Base-by-base conservation (phyloP, 78 protist species). In the Speleostelium caveatum region DNA sequence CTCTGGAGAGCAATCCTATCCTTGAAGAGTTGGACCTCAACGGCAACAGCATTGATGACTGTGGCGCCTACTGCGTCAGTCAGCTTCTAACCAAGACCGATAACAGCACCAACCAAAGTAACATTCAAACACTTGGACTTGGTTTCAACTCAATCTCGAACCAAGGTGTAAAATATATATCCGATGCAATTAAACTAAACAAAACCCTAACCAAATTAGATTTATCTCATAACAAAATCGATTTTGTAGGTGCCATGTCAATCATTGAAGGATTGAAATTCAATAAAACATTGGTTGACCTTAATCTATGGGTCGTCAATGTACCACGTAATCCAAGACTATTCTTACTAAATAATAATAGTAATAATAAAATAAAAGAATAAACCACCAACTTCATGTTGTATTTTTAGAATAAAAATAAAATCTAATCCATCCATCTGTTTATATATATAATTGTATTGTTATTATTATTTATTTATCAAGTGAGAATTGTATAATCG, bases 401-500 rank as follows among this genome's bases (percentile, higher is more conserved):
- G n/a, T n/a, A n/a, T n/a, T n/a, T n/a, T n/a, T n/a, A n/a, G n/a
- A n/a, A n/a, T n/a, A n/a, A n/a, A n/a, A n/a, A n/a, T n/a, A n/a
- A n/a, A n/a, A n/a, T n/a, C n/a, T n/a, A n/a, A n/a, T n/a, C n/a
- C n/a, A n/a, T n/a, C n/a, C n/a, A n/a, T n/a, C n/a, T n/a, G n/a
- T n/a, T n/a, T n/a, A n/a, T n/a, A n/a, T n/a, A n/a, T n/a, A n/a
- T n/a, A n/a, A n/a, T n/a, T n/a, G n/a, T n/a, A n/a, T n/a, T n/a
- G n/a, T 56, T 56, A 21, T 45, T 14, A 12, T 45, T 45, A 45
- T 45, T 45, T 36, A 69, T 35, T 39, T 39, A 16, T 72, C 33
- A 32, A 3, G 16, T 24, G 69, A 41, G 58, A 95, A 79, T 6
- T 63, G 87, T 22, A 96, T 17, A 14, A 96, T 67, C 2, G 94